phyloP scores from a whole-genome alignment of 2,329 filamentous ascomycete species.

The Colletotrichum lentis region DNA sequence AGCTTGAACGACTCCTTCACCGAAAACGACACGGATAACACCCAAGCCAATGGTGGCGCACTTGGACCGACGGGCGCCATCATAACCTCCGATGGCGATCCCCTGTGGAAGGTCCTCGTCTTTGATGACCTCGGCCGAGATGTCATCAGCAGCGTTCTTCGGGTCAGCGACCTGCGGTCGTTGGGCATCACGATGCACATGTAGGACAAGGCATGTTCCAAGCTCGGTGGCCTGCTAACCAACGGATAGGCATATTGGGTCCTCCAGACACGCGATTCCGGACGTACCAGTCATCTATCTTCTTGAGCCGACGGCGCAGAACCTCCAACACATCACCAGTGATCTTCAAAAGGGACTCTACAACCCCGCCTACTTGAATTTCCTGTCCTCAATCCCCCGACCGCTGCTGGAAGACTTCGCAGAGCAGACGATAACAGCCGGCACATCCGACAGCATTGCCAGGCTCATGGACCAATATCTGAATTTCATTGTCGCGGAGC shows the following conservation, averaged over 20 bases:
- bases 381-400: constrained; percentile 90
- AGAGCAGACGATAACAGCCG: constrained; percentile 81
- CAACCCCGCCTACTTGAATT: constrained; percentile 94
- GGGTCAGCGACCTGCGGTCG: constrained; percentile 89
- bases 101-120: constrained; percentile 97
- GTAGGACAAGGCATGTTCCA: constrained; percentile 56
- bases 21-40: constrained; percentile 68
- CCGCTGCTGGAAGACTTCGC: constrained; percentile 95
- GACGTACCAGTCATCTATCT: constrained; percentile 97
- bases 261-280: constrained; percentile 86
- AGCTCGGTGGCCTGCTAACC: constrained; percentile 40
- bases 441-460: constrained; percentile 87
- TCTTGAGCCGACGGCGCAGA: constrained; percentile 85
- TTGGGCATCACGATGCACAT: constrained; percentile 98
- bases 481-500: constrained; percentile 96
- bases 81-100: constrained; percentile 84
- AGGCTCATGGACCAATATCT: constrained; percentile 97
- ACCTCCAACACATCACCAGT: constrained; percentile 81
- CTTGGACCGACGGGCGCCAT: constrained; percentile 78
- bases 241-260: constrained; percentile 74
- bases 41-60: constrained; percentile 66
- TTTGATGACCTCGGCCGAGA: constrained; percentile 92
- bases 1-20: constrained; percentile 84
- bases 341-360: constrained; percentile 91
- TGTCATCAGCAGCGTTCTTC: constrained; percentile 94